Base-by-base conservation (phyloP, 805 yeast species). In the Clavispora carvajalis region DNA sequence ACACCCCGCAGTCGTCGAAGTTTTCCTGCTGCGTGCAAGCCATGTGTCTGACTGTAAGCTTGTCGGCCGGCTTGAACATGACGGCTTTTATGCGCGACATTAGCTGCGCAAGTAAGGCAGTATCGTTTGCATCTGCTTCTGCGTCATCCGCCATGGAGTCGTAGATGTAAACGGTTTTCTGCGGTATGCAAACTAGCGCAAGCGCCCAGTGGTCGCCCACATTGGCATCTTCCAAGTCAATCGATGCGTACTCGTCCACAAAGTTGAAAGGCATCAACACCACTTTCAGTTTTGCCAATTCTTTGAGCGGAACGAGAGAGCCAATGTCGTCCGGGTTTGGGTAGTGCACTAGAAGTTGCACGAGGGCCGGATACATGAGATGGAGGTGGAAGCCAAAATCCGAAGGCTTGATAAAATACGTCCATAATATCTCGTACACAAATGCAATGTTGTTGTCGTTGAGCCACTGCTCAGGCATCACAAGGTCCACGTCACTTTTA, bases 181-280 rank as follows among this genome's bases (percentile, higher is more conserved):
- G 82, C 11, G 71, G 58, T 7, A 73, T 46, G 24, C 73, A 69
- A 6, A 80, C 64, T 12, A 84, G 69, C 11, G 80, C 68, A 12
- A 85, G 59, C 1, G 85, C 79, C 93, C 95, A 85, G 59, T 85
- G 93, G 34, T 79, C 79, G 1, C 91, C 93, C 13, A 81, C 80
- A 45, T 77, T 84, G 2, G 73, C 76, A 0, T 63, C 62, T 35
- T 73, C 82, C 31, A 78, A 63, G 40, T 79, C 82, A 8, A 44
- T 46, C 23, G 44, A 49, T 23, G 48, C 58, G 33, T 30, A 34
- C 19, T 47, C 49, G 34, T 73, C 82, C 44, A 76, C 79, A 53
- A 77, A 83, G 55, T 82, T 85, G 22, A 83, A 65, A 0, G 91
- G 93, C 29, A 83, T 55, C 46, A 85, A 83, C 1, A 85, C 67